A percentile compares a stretch with the other conserved stretches of the same genome.
phyloP scores from a whole-genome alignment of 805 yeast species.

The Ogataea pini region DNA sequence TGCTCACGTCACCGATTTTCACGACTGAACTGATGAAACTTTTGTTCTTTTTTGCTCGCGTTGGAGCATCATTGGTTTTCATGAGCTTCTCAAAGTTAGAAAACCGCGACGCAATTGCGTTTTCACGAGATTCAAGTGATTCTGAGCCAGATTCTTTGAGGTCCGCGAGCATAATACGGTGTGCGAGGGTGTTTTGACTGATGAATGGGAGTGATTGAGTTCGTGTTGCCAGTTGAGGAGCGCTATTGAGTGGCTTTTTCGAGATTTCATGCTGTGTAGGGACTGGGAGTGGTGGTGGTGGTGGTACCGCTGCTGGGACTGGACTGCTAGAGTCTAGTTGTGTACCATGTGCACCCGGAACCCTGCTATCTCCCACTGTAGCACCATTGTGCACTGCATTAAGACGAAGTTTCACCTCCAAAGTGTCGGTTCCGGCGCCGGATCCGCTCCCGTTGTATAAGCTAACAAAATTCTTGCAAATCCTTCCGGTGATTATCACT shows the following conservation, averaged over 20 bases:
- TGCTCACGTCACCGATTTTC: conserved; percentile 32
- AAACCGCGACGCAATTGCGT: conserved; percentile 33
- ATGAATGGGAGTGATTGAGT: conserved; percentile 39
- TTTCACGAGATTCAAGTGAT: conserved; percentile 28
- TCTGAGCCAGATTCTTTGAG: conserved; percentile 15
- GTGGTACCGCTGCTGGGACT: too few relatives aligned
- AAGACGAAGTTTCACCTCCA: conserved; percentile 58
- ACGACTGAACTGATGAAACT: conserved; percentile 35
- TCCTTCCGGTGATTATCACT: conserved; percentile 53
- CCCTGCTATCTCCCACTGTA: neutral
- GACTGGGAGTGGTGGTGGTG: too few relatives aligned
- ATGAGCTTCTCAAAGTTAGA: conserved; percentile 32
- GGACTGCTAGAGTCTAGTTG: conserved; percentile 11
- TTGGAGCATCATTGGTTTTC: conserved; percentile 28
- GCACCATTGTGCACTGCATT: conserved; percentile 23
- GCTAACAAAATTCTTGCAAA: conserved; percentile 56
- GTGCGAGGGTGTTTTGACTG: conserved; percentile 34
- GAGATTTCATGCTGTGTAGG: neutral
- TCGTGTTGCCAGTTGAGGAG: conserved; percentile 35
- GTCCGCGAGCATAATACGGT: conserved; percentile 34
- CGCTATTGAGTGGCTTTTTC: conserved; percentile 5
- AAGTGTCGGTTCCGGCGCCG: conserved; percentile 42
- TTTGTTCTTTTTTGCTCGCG: conserved; percentile 33
- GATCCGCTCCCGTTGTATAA: conserved; percentile 41
- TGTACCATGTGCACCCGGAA: neutral